Evolutionary conservation across 192 early-diverging fungal species (phyloP), one percentile per base, ranked within the genome.

Genomic region (Chytriomyces sp.): DNA sequence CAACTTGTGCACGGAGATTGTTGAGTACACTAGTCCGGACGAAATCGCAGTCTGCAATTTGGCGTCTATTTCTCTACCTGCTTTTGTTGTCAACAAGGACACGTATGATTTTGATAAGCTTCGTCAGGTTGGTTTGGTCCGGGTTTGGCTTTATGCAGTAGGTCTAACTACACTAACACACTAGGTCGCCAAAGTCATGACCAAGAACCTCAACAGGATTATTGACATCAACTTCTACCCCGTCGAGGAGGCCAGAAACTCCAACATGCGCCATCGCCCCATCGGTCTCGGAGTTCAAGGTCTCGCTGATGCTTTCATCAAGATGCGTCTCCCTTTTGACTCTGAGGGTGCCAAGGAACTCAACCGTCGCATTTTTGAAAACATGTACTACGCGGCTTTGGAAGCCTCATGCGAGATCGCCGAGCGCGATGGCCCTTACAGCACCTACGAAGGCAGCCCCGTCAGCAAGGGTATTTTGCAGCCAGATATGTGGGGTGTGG

Each of bases 271-370:
- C 55, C 93, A 99, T 80, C 88, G 96, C 22, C 96, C 96, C n/a
- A 91, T 99, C 73, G 96, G 95, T 39, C 78, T 99, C n/a, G 96
- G 96, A 69, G 95, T 99, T 10, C 96, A 99, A 84, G 96, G 96
- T 69, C 88, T 99, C 33, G 96, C 96, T 22, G 96, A 99, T 84
- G 86, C 95, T 0, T 97, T 99, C 72, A 92, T 99, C 83, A 87
- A 91, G 76, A 89, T 98, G 93, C 93, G 95, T 59, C 84, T 91
- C 80, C 93, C 95, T 34, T 99, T 98, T 56, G 96, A 99, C 71
- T 96, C 93, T 12, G 76, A 82, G 8, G 90, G 90, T 74, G 95
- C 96, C 26, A 82, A 84, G 32, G 61, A 89, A 59, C 82, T 99
- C 25, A 99, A 99, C 85, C 80, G 71, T 39, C 75, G 92, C 59